These are phyloP conservation scores for Nemania sp. DNA, from an alignment of 2,329 filamentous ascomycete genomes.

Conservation along the genomic window DNA sequence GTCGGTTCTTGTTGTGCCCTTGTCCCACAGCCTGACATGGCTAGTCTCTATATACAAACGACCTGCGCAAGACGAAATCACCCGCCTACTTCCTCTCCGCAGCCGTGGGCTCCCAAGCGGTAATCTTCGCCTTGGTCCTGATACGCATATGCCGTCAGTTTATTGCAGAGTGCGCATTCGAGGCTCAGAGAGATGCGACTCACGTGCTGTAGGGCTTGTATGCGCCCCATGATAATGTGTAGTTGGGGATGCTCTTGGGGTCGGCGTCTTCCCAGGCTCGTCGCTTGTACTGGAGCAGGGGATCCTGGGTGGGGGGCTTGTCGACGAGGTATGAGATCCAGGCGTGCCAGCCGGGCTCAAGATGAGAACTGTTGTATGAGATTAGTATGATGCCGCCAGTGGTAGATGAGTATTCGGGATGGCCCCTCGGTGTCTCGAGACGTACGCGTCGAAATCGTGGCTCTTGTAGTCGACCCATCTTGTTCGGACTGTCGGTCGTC, in stretches of 20 bases:
- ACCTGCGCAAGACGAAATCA: constrained; percentile 2
- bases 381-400: constrained; percentile 17
- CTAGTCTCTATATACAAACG: constrained; percentile 26
- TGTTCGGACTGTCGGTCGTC: constrained; percentile 70
- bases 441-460: constrained; percentile 78
- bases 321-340: constrained; percentile 97
- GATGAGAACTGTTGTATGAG: constrained; percentile 63
- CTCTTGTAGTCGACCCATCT: constrained; percentile 98
- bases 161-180: constrained; percentile 2
- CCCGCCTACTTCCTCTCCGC: constrained; percentile 37
- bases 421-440: constrained; percentile 1
- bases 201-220: constrained; percentile 97
- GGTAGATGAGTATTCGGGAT: not conserved
- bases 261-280: constrained; percentile 77
- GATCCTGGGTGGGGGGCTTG: constrained; percentile 78
- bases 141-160: constrained; percentile 27
- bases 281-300: constrained; percentile 67
- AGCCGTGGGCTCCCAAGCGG: constrained; percentile 54
- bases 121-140: constrained; percentile 60
- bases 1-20: not conserved
- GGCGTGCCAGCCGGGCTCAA: constrained; percentile 96
- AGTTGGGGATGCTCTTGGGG: constrained; percentile 70
- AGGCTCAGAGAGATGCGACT: constrained; percentile 47
- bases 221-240: constrained; percentile 75
- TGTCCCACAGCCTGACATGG: constrained; percentile 1